Base-by-base conservation (phyloP, 2,329 filamentous ascomycete species). In the Tolypocladium guangdongense region DNA sequence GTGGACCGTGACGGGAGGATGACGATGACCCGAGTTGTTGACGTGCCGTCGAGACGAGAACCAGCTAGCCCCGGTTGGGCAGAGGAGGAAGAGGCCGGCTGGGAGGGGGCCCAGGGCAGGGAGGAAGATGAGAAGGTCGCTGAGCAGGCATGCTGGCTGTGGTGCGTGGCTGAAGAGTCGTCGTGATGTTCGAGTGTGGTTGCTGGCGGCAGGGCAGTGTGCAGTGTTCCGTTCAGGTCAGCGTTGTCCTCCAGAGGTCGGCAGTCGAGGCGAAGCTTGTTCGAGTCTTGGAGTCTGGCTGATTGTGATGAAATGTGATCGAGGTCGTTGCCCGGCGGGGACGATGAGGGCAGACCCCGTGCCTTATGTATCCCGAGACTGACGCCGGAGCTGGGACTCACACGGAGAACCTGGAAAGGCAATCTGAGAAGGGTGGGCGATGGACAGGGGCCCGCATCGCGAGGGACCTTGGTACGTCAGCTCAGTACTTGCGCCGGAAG, bases 21-120 rank as follows among this genome's bases (percentile, higher is more conserved):
- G 38, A 12, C 43, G 32, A 18, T 46, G 35, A 4, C 12, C 51
- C 4, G 45, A 41, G 7, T 22, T 49, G 36, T 16, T 49, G 22
- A 46, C n/a, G 14, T 33, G 36, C 14, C n/a, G 32, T 38, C 35
- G 6, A 8, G 20, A 7, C 4, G 7, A 33, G 11, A 32, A 4
- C 22, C 27, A 27, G 2, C 38, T 81, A 81, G 61, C 72, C 74
- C 64, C 77, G 74, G 73, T 82, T 84, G 66, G 82, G 82, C 57
- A 84, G 78, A 69, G 81, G 78, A 68, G 82, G 82, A 52, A 84
- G 78, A 70, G 82, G 82, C 53, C 82, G 75, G 70, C 77, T 81
- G 58, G 82, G 82, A 63, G 82, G 82, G 56, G 82, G 82, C 62
- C 82, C 82, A 52, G 82, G 81, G 78, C 81, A 84, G 61, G 82